Evolutionary conservation across 768 basidiomycete species (phyloP).

Genomic region (Mycena rosella): DNA sequence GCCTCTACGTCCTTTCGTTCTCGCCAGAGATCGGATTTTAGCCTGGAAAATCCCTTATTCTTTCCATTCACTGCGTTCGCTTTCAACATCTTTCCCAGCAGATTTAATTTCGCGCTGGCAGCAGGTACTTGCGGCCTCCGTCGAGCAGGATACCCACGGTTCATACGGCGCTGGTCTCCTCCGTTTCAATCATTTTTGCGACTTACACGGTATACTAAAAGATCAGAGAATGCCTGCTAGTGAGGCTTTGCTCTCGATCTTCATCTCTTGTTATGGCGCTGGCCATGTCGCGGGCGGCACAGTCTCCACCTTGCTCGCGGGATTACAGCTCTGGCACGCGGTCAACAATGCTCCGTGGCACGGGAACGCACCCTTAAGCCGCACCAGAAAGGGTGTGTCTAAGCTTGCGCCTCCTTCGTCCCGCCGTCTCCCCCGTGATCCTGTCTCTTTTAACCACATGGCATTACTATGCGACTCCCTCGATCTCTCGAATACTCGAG

Average conservation of each 20-base stretch:
- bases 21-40: background rate
- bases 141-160: background rate
- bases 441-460: constrained; percentile 14
- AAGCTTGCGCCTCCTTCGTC: constrained; percentile 6
- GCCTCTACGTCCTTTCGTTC: background rate
- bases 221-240: constrained; percentile 3
- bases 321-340: background rate
- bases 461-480: background rate
- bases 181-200: constrained; percentile 10
- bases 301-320: background rate
- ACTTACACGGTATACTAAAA: background rate
- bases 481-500: constrained; percentile 2
- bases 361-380: background rate
- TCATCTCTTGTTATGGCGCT: background rate
- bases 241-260: background rate
- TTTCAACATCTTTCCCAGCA: background rate
- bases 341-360: background rate
- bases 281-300: background rate
- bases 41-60: background rate
- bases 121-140: background rate
- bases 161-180: background rate
- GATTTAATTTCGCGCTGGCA: constrained; percentile 2
- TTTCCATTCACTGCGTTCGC: background rate
- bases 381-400: constrained; percentile 3
- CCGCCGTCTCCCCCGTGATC: constrained; percentile 1